Percentiles rank a stretch among this genome's conserved stretches.
phyloP scores from a whole-genome alignment of 768 basidiomycete genomes.

The Pholiota molesta region DNA sequence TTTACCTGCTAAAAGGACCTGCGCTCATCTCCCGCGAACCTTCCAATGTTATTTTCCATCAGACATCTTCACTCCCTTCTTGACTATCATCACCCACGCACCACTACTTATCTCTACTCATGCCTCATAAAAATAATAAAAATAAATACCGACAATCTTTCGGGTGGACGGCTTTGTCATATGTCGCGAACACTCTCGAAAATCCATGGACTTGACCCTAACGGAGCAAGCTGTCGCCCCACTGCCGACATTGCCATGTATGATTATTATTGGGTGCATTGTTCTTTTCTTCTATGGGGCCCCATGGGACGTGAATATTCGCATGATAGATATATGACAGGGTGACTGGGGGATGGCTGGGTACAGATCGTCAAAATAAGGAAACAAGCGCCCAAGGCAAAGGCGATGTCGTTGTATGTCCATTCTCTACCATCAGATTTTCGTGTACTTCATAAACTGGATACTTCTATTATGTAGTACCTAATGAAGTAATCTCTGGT shows the following conservation, averaged over 20 bases:
- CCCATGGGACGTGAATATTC: not conserved
- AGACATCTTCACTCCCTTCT: constrained; percentile 20
- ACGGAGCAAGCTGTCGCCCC: not conserved
- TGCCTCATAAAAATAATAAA: not conserved
- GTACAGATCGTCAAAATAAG: constrained; percentile 9
- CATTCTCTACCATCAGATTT: constrained; percentile 13
- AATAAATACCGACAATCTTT: not conserved
- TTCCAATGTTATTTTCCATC: constrained; percentile 17
- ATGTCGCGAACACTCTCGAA: not conserved
- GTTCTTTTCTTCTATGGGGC: not conserved
- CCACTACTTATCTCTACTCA: not conserved
- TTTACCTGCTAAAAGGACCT: not conserved
- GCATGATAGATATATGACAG: not conserved
- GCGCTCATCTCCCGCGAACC: constrained; percentile 20
- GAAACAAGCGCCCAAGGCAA: constrained; percentile 22
- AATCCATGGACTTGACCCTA: not conserved
- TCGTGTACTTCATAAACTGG: not conserved
- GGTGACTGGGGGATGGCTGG: not conserved
- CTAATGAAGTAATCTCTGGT: not conserved
- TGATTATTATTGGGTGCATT: not conserved
- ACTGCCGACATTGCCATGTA: not conserved
- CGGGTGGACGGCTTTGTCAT: not conserved
- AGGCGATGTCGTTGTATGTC: constrained; percentile 8
- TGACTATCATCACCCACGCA: constrained; percentile 4
- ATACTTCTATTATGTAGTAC: not conserved